Evolutionary conservation across 306 rosid species (phyloP).

Genomic region (Lathyrus tuberosus): DNA sequence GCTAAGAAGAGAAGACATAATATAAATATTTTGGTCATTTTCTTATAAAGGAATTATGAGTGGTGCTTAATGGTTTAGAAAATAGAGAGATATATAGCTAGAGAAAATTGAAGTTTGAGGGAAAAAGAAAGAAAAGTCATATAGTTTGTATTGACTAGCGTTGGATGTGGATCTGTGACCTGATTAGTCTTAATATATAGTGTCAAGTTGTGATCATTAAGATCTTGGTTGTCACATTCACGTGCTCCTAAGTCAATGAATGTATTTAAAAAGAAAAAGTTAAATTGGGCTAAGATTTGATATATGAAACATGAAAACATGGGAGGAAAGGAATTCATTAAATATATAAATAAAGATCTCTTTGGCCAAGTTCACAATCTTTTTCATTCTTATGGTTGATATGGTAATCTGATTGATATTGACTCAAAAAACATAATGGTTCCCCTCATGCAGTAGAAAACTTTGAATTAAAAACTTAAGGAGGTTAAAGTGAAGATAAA

Average conservation of each 20-base stretch:
- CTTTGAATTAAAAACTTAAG: too few species aligned
- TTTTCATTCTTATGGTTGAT: too few species aligned
- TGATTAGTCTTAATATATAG: constrained; percentile 2
- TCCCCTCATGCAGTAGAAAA: too few species aligned
- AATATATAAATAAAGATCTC: too few species aligned
- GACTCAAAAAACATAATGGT: too few species aligned
- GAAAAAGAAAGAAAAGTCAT: neutral
- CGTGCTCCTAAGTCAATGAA: neutral
- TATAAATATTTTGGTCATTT: constrained; percentile 29
- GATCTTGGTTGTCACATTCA: neutral
- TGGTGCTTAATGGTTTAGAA: neutral
- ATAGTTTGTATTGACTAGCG: neutral
- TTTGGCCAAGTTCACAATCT: too few species aligned
- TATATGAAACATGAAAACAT: too few species aligned
- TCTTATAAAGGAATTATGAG: neutral
- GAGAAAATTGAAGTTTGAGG: neutral
- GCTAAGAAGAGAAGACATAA: constrained; percentile 30
- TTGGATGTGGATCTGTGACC: neutral
- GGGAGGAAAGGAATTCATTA: too few species aligned
- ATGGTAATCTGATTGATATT: too few species aligned
- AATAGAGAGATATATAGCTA: neutral
- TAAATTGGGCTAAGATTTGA: too few species aligned
- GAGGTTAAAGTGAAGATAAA: too few species aligned
- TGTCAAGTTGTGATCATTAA: neutral
- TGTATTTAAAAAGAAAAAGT: neutral